Evolutionary conservation across 2,329 filamentous ascomycete species (phyloP).

Genomic region (Ophiostoma ulmi): DNA sequence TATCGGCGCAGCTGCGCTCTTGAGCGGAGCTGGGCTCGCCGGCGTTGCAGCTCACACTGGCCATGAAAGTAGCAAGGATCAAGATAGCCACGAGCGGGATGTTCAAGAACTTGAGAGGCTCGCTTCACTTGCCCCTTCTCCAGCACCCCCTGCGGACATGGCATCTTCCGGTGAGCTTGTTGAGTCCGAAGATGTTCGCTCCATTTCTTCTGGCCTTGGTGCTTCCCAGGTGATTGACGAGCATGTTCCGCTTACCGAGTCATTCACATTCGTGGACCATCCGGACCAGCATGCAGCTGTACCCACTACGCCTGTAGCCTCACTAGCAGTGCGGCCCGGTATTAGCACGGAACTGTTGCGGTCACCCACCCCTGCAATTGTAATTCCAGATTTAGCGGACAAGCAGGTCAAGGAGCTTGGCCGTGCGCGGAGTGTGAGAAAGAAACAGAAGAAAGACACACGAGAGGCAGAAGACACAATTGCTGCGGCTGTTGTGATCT

Average conservation of each 20-base stretch:
- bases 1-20: constrained; percentile 20
- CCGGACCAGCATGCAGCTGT: constrained; percentile 18
- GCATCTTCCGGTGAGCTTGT: constrained; percentile 21
- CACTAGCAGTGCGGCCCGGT: constrained; percentile 27
- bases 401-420: constrained; percentile 39
- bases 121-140: constrained; percentile 18
- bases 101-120: constrained; percentile 21
- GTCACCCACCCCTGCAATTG: constrained; percentile 44
- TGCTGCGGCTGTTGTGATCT: constrained; percentile 51
- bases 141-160: constrained; percentile 16
- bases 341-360: constrained; percentile 34
- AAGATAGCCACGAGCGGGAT: constrained; percentile 15
- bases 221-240: constrained; percentile 20
- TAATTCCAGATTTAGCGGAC: constrained; percentile 42
- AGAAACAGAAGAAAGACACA: constrained; percentile 43
- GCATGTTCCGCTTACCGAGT: constrained; percentile 14
- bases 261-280: constrained; percentile 20
- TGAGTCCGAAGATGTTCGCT: constrained; percentile 21
- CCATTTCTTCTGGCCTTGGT: constrained; percentile 21
- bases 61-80: neutral
- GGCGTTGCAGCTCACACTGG: neutral
- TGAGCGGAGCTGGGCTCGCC: constrained; percentile 24
- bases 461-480: constrained; percentile 48
- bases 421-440: constrained; percentile 41
- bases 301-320: constrained; percentile 18